Evolutionary conservation across 306 rosid species (phyloP).

Genomic region (Gleditsia sinensis): DNA sequence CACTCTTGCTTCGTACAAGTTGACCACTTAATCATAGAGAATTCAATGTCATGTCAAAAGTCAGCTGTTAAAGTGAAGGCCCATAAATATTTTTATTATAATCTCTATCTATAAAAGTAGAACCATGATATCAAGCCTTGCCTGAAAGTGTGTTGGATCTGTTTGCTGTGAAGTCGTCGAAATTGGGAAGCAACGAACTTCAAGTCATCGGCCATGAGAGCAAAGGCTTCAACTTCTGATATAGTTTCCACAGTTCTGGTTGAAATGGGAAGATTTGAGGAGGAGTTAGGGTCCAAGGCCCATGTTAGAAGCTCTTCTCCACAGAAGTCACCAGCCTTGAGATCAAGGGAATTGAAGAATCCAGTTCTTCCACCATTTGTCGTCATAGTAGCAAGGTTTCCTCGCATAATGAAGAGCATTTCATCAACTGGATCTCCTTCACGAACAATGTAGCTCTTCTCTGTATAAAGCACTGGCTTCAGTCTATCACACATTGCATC

Average conservation of each 20-base stretch:
- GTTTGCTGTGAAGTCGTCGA: slow-evolving; percentile 58
- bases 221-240: slow-evolving; percentile 88
- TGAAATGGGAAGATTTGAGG: slow-evolving; percentile 68
- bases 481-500: slow-evolving; percentile 76
- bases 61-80: too few species aligned
- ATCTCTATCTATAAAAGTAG: neutral
- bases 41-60: too few species aligned
- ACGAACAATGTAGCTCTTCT: slow-evolving; percentile 57
- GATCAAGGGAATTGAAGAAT: slow-evolving; percentile 50
- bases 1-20: neutral
- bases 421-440: slow-evolving; percentile 88
- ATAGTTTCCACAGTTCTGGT: slow-evolving; percentile 68
- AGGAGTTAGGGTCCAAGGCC: slow-evolving; percentile 76
- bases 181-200: slow-evolving; percentile 70
- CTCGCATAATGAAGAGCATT: slow-evolving; percentile 83
- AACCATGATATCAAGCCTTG: slow-evolving; percentile 32
- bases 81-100: too few species aligned
- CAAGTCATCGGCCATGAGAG: slow-evolving; percentile 75
- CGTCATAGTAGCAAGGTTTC: slow-evolving; percentile 59
- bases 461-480: slow-evolving; percentile 75
- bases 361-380: slow-evolving; percentile 75
- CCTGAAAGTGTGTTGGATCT: slow-evolving; percentile 75
- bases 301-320: slow-evolving; percentile 93
- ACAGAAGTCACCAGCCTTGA: slow-evolving; percentile 73
- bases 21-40: too few species aligned